These are phyloP conservation scores for Pelargonium citronellum DNA, from an alignment of 441 rosid genomes.

Conservation along the genomic window DNA sequence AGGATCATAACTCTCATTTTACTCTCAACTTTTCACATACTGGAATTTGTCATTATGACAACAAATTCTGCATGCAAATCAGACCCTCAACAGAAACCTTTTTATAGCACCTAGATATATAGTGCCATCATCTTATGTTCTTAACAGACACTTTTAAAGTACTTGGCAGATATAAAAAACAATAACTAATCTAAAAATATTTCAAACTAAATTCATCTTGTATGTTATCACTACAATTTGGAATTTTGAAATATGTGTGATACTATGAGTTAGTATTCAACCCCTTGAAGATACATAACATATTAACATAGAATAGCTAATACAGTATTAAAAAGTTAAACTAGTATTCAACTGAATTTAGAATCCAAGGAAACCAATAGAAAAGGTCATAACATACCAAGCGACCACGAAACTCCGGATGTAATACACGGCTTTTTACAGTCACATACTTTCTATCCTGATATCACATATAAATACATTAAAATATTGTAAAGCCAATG, in stretches of 20 bases:
- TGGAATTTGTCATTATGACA: not conserved
- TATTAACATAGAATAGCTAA: not conserved
- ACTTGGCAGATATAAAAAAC: not conserved
- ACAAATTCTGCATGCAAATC: not conserved
- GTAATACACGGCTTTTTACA: constrained; percentile 52
- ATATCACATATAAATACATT: constrained; percentile 19
- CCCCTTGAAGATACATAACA: not conserved
- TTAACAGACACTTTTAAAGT: too few relatives aligned
- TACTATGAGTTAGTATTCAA: too few relatives aligned
- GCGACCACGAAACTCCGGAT: constrained; percentile 97
- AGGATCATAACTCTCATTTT: not conserved
- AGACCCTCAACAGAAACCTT: not conserved
- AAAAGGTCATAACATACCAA: constrained; percentile 55
- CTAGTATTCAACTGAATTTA: not conserved
- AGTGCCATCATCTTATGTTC: not conserved
- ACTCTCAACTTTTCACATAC: constrained; percentile 1
- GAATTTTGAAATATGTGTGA: too few relatives aligned
- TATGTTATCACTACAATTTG: too few relatives aligned
- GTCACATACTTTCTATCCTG: constrained; percentile 91
- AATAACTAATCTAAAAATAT: not conserved
- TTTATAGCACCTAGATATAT: not conserved
- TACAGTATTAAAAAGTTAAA: not conserved
- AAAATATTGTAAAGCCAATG: constrained; percentile 14
- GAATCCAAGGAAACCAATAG: not conserved
- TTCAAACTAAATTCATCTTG: not conserved